Evolutionary conservation across 2,329 filamentous ascomycete species (phyloP), one percentile per base, ranked within the genome.

Genomic region (Colletotrichum sp.): DNA sequence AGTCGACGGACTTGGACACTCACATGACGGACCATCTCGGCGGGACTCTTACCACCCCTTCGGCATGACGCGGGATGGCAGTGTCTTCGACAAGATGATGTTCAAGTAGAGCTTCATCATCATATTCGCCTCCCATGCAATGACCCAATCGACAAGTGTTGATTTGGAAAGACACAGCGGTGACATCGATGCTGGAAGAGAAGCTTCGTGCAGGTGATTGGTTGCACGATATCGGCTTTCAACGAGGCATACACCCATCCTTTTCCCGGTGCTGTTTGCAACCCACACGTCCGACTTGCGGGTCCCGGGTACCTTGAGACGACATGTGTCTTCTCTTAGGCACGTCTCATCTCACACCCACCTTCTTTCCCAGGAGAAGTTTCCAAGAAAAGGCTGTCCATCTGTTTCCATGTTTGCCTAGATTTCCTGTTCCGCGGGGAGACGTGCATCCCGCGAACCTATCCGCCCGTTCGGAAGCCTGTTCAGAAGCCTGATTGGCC

Each of bases 11-110:
- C 64, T 15, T 59, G 15, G 18, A 32, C n/a, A 71, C 71, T 69
- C 65, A 76, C 70, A 76, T 73, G 74, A 76, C 28, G 26, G 64
- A 30, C 65, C 44, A 52, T n/a, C 22, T 48, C 28, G 59, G 71
- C 70, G 34, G 59, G 59, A 75, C 63, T 75, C 69, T 72, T 57
- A 72, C 71, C 59, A 68, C 64, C 63, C 73, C 15, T 44, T 36
- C 39, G 22, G 57, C 57, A 63, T 36, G 26, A 32, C 57, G 57
- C 44, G 34, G 57, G 22, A 52, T 48, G 44, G 44, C 44, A 48
- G 44, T 48, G 44, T 48, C 44, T 48, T n/a, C n/a, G 44, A 48
- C 44, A 48, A 48, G 44, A 48, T 48, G n/a, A 48, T 48, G 44
- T 12, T 48, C 22, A 48, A 60, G 48, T 59, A 26, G 28, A 24